Evolutionary conservation across 768 basidiomycete species (phyloP).

Genomic region (Trametes coccinea): DNA sequence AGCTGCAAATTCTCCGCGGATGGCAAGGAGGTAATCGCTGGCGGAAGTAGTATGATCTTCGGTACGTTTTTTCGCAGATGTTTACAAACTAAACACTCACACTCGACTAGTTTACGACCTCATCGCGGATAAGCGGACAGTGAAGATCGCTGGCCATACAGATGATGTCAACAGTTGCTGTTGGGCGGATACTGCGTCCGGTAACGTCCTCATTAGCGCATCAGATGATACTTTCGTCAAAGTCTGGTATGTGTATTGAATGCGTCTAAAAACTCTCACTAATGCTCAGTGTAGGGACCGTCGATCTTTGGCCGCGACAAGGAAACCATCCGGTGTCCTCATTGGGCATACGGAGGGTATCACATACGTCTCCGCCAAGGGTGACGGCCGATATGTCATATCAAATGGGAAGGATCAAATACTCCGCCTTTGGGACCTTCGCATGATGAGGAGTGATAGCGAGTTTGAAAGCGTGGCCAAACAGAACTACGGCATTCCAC

Average conservation of each 20-base stretch:
- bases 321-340: slow-evolving; percentile 88
- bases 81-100: background rate
- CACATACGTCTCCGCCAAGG: slow-evolving; percentile 92
- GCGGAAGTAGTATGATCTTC: slow-evolving; percentile 81
- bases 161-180: slow-evolving; percentile 96
- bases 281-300: slow-evolving; percentile 44
- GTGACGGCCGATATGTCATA: slow-evolving; percentile 93
- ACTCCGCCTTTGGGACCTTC: slow-evolving; percentile 88
- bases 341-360: slow-evolving; percentile 97
- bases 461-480: slow-evolving; percentile 61
- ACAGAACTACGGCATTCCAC: slow-evolving; percentile 53
- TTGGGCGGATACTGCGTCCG: slow-evolving; percentile 92
- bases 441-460: slow-evolving; percentile 81
- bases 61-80: slow-evolving; percentile 40
- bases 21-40: slow-evolving; percentile 92
- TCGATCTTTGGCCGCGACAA: slow-evolving; percentile 45
- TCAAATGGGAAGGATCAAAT: slow-evolving; percentile 97
- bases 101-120: slow-evolving; percentile 83
- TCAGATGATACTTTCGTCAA: slow-evolving; percentile 95
- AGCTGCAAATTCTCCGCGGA: slow-evolving; percentile 96
- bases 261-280: no score
- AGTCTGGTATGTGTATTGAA: slow-evolving; percentile 68
- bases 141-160: slow-evolving; percentile 83
- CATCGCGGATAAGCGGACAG: slow-evolving; percentile 70
- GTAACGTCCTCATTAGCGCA: slow-evolving; percentile 92